Evolutionary conservation across 2,329 filamentous ascomycete species (phyloP), one percentile per base, ranked within the genome.

Genomic region (Aspergillus floridensis): DNA sequence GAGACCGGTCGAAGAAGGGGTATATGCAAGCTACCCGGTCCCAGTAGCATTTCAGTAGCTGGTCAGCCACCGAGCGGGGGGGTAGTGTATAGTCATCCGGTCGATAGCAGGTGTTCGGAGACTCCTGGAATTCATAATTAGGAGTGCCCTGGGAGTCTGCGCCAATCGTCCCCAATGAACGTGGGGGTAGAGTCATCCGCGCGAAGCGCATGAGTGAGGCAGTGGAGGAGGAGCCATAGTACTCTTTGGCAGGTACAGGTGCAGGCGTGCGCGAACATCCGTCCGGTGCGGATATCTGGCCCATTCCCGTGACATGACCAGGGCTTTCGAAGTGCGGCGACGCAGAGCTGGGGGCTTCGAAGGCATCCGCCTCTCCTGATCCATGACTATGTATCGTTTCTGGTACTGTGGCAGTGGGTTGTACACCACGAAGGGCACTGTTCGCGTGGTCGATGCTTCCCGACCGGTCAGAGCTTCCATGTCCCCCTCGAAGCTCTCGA

Each of bases 1-100:
- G 72, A 0, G 71, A 69, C 4, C 74, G 70, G 64, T 81, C 74
- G 54, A 81, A 76, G 57, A 80, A 76, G 0, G 80, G 79, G 54
- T 80, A 80, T 10, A 81, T 66, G 62, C 74, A 78, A 59, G 76
- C 76, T 1, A 81, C 68, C 8, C 71, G 64, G 14, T 76, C 65
- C 61, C 73, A 80, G 55, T 76, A 81, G 16, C 70, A 69, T 4
- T 72, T 61, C 3, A 81, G 46, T 1, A 81, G 68, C 41, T 78
- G 73, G 60, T 81, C 78, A 38, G 77, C 76, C 6, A 80, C 58
- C 2, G 68, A 59, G 1, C 79, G 74, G 1, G 79, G 76, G 0
- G 79, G 79, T 0, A 80, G 67, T 1, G 66, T 59, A 41, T 76
- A 78, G 11, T 76, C 70, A 19, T 72, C 68, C 11, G 70, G 64